Percentiles rank a stretch among this genome's conserved stretches.
Conservation (phyloP, 2,329 filamentous ascomycete species). For the Epicoccum sorghinum region DNA sequence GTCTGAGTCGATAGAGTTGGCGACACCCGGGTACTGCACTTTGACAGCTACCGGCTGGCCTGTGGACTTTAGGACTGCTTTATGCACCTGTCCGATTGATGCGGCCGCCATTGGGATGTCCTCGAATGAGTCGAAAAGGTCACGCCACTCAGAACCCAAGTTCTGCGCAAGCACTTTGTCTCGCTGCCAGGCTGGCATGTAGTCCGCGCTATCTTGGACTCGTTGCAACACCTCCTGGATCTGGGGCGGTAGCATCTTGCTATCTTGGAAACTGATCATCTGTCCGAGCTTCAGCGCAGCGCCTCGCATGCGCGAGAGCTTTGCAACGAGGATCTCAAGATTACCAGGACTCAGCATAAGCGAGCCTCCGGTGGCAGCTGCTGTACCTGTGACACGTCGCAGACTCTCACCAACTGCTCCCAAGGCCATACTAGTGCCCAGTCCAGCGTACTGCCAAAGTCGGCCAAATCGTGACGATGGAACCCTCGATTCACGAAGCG, state of each 20-base stretch:
- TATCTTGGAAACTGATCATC: conserved; percentile 98
- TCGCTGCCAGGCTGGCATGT: conserved; percentile 94
- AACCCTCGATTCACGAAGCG: conserved; percentile 86
- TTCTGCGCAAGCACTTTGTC: conserved; percentile 81
- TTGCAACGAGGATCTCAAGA: conserved; percentile 90
- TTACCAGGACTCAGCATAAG: conserved; percentile 87
- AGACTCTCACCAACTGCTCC: conserved; percentile 87
- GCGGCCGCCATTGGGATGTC: conserved; percentile 93
- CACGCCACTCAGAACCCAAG: conserved; percentile 82
- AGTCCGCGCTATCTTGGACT: conserved; percentile 95
- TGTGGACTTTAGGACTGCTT: conserved; percentile 76
- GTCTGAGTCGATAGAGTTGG: conserved; percentile 94
- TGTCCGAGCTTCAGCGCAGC: conserved; percentile 97
- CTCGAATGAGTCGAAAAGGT: conserved; percentile 82
- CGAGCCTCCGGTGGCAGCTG: conserved; percentile 66
- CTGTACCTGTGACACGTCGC: conserved; percentile 76
- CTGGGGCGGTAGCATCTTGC: conserved; percentile 86
- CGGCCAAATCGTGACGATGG: conserved; percentile 86
- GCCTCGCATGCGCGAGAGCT: conserved; percentile 93
- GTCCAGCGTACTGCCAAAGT: conserved; percentile 91
- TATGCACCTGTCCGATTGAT: conserved; percentile 96
- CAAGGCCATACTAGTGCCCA: conserved; percentile 94
- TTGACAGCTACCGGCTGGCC: conserved; percentile 87
- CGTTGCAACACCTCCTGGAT: conserved; percentile 91
- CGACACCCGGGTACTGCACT: conserved; percentile 95